Percentiles rank a stretch among this genome's conserved stretches.
These are phyloP conservation scores for Trichocomaceae sp. DNA, from an alignment of 2,329 filamentous ascomycete genomes.

Conservation along the genomic window DNA sequence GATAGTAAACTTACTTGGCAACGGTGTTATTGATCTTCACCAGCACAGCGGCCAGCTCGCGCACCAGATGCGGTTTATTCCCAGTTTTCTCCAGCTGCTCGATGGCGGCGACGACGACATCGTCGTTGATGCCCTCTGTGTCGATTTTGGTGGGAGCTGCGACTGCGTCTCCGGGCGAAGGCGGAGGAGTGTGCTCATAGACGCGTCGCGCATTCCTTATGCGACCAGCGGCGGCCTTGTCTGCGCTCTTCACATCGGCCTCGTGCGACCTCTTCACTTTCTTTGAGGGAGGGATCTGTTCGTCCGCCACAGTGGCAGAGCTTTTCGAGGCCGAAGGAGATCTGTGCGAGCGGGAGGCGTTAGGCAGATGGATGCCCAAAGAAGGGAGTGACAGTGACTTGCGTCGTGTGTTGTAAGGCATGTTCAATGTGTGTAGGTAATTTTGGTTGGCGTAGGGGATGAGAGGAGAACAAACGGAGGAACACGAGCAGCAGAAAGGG, in stretches of 20 bases:
- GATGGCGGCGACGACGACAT: constrained; percentile 88
- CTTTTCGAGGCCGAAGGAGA: constrained; percentile 56
- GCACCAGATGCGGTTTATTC: constrained; percentile 89
- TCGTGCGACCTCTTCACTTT: constrained; percentile 74
- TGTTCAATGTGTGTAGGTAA: constrained; percentile 32
- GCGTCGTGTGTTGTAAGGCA: constrained; percentile 95
- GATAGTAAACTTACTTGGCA: constrained; percentile 72
- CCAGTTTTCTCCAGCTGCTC: constrained; percentile 80
- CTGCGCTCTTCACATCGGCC: constrained; percentile 25
- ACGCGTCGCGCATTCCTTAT: constrained; percentile 40
- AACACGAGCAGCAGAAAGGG: constrained; percentile 14
- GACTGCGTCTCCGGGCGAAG: constrained; percentile 57
- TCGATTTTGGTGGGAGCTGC: constrained; percentile 56
- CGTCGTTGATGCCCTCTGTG: constrained; percentile 80
- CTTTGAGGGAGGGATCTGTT: constrained; percentile 50
- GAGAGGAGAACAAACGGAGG: constrained; percentile 14
- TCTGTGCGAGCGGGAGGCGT: constrained; percentile 50
- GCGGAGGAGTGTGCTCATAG: constrained; percentile 70
- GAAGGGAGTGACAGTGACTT: constrained; percentile 92
- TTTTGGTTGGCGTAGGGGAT: not conserved
- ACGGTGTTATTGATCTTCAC: constrained; percentile 72
- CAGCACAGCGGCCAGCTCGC: constrained; percentile 79
- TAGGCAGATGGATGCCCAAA: constrained; percentile 78
- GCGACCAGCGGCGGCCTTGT: constrained; percentile 23
- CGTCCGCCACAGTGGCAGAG: constrained; percentile 42